phyloP scores from a whole-genome alignment of 495 filamentous ascomycete species.

The Letharia lupina region DNA sequence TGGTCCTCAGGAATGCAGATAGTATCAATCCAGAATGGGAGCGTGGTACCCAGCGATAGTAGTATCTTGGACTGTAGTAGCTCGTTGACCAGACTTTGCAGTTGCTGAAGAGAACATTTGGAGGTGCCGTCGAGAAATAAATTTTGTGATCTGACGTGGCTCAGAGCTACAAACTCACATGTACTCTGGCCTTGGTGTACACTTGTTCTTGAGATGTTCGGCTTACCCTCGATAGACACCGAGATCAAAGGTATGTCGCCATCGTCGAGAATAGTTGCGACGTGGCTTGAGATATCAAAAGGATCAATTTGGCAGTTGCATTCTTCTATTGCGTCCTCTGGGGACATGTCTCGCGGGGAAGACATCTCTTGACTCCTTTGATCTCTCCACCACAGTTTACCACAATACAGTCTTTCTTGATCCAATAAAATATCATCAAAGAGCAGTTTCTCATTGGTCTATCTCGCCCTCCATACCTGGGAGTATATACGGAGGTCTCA shows the following conservation, averaged over 20 bases:
- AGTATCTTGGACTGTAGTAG: background rate
- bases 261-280: background rate
- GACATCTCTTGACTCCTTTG: too few species aligned
- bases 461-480: too few species aligned
- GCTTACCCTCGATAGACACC: background rate
- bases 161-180: background rate
- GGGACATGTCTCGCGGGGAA: too few species aligned
- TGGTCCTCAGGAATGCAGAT: background rate
- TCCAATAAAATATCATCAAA: too few species aligned
- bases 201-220: background rate
- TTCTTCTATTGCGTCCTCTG: too few species aligned
- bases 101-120: background rate
- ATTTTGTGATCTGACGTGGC: background rate
- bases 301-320: too few species aligned
- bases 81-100: background rate
- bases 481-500: too few species aligned
- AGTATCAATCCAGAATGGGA: conserved; percentile 2
- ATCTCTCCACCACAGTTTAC: too few species aligned
- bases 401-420: too few species aligned
- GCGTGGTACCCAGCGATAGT: background rate
- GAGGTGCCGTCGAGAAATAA: background rate
- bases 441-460: too few species aligned
- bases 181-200: background rate
- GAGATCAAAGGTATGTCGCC: conserved; percentile 3
- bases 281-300: background rate